phyloP scores from a whole-genome alignment of 306 rosid genomes.

The Crataegus laevigata region DNA sequence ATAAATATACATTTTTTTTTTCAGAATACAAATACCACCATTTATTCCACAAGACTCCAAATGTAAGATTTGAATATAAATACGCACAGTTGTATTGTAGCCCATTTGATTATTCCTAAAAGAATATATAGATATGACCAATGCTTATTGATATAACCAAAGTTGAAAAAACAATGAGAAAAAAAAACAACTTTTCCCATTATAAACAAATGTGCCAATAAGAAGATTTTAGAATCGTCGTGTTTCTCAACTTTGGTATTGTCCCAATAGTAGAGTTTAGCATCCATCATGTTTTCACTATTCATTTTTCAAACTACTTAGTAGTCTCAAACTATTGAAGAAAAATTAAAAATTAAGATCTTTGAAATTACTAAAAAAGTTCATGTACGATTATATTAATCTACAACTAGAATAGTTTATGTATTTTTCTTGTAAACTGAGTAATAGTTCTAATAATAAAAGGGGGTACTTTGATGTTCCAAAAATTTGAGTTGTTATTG shows the following conservation, averaged over 20 bases:
- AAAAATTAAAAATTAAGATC: too few relatives aligned
- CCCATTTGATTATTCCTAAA: constrained; percentile 19
- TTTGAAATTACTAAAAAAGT: constrained; percentile 10
- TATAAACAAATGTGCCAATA: neutral
- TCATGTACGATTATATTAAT: constrained; percentile 17
- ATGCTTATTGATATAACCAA: constrained; percentile 36
- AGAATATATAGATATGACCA: constrained; percentile 19
- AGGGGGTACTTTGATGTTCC: too few relatives aligned
- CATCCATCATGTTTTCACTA: neutral
- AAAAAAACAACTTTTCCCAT: constrained; percentile 24
- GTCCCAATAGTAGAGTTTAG: constrained; percentile 17
- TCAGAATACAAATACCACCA: neutral
- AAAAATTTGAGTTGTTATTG: too few relatives aligned
- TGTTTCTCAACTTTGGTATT: neutral
- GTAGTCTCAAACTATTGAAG: too few relatives aligned
- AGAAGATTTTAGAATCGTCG: too few relatives aligned
- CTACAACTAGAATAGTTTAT: neutral
- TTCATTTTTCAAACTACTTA: too few relatives aligned
- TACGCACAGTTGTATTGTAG: constrained; percentile 19
- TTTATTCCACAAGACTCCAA: constrained; percentile 38
- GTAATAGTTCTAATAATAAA: too few relatives aligned
- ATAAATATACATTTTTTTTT: constrained; percentile 3
- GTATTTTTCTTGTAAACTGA: too few relatives aligned
- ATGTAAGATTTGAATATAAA: constrained; percentile 36
- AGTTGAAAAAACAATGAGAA: constrained; percentile 28